phyloP scores from a whole-genome alignment of 371 early-diverging fungal genomes.

The Apophysomyces ossiformis region DNA sequence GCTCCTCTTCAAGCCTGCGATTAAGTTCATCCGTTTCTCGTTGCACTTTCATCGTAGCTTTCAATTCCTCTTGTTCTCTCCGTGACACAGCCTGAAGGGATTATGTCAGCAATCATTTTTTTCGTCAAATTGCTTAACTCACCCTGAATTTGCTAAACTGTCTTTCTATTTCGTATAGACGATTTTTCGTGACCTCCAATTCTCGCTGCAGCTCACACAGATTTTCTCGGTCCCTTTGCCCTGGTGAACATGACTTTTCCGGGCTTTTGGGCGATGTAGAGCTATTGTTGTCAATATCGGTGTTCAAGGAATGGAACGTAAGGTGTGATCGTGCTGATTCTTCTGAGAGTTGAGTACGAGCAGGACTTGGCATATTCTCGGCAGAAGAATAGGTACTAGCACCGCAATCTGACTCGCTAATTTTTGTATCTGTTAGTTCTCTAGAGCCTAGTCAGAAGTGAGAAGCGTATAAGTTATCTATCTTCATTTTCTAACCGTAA shows the following conservation, averaged over 20 bases:
- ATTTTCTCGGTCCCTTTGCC: neutral
- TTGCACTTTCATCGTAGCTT: slow-evolving; percentile 13
- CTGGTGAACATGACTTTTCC: slow-evolving; percentile 3
- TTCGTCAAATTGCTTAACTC: neutral
- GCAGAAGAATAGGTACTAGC: neutral
- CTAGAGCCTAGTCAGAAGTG: slow-evolving; percentile 14
- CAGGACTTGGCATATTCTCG: slow-evolving; percentile 25
- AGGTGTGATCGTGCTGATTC: slow-evolving; percentile 19
- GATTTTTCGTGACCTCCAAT: slow-evolving; percentile 32
- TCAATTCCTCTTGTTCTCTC: slow-evolving; percentile 28
- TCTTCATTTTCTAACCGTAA: neutral
- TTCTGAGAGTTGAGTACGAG: slow-evolving; percentile 17
- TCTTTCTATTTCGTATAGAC: slow-evolving; percentile 38
- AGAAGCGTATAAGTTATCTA: slow-evolving; percentile 16
- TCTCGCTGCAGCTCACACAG: slow-evolving; percentile 23
- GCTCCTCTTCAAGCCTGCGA: neutral
- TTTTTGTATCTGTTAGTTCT: slow-evolving; percentile 22
- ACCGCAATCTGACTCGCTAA: neutral
- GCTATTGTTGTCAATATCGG: slow-evolving; percentile 15
- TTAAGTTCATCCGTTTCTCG: slow-evolving; percentile 2
- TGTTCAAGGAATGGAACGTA: slow-evolving; percentile 21
- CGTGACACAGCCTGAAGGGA: neutral
- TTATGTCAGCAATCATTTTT: neutral
- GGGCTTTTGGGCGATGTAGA: slow-evolving; percentile 8
- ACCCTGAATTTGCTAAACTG: slow-evolving; percentile 54